Evolutionary conservation across 2,329 filamentous ascomycete genomes (phyloP), one percentile per base, ranked within the genome.

Genomic region (Bipolaris cookei): DNA sequence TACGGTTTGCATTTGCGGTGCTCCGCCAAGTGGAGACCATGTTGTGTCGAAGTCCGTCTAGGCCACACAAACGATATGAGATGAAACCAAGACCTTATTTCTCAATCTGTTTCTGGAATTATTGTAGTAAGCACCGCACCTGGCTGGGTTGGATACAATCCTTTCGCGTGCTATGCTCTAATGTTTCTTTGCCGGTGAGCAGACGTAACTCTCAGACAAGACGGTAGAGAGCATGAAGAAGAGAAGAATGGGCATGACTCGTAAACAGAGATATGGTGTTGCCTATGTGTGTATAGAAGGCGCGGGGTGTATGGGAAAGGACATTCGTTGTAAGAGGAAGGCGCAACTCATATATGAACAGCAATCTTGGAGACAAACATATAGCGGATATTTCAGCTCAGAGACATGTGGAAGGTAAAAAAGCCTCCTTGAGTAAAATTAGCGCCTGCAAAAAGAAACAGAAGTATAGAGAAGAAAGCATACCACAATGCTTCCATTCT

Each of bases 231-330:
- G 16, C 8, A 1, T 16, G 35, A 23, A 58, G 30, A 16, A 10
- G 14, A 32, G 18, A 30, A 30, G 7, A 21, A 23, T n/a, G 11
- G 23, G 7, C 3, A 23, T 54, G 47, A 52, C 10, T 51, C 4
- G 28, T 44, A 57, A 55, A 46, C 47, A 58, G 39, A 46, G 21
- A 30, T 10, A 14, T 20, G 30, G 35, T 50, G 43, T 50, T 64
- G 46, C 52, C 52, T 61, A 43, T n/a, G n/a, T 43, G n/a, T 42
- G 38, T 45, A 6, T 34, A 52, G 64, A 67, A 68, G 61, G 64
- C 41, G 44, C 63, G 34, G 28, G 8, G 30, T 34, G 4, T 49
- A 28, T 21, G 13, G 54, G 66, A 64, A 67, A 49, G 59, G 32
- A 52, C 54, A 38, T 41, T 38, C 46, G 16, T n/a, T 16, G 6